Base-by-base conservation (phyloP, 768 basidiomycete species). In the Naganishia antarctica region DNA sequence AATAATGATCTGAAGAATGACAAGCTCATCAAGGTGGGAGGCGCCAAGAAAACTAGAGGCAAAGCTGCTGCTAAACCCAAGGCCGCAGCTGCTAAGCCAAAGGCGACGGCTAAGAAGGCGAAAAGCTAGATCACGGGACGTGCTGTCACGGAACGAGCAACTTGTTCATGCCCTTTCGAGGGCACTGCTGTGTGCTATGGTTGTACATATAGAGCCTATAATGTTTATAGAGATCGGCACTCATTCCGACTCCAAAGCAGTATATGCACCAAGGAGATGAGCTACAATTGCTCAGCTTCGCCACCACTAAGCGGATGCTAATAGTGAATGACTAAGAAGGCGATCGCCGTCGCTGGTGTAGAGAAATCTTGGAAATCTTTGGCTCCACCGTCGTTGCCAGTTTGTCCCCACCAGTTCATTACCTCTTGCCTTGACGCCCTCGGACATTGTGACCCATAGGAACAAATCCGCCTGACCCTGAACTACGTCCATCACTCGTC, bases 1-100 rank as follows among this genome's bases (percentile, higher is more conserved):
- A n/a, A 21, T 16, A 57, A 57, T 34, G 53, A 57, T 62, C 74
- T 85, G 28, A 78, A 76, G 25, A 81, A 81, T 58, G 85, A 87
- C 70, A 84, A 83, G 61, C 78, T 87, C 25, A 84, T 87, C 69
- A 84, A 85, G 71, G 79, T 81, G 48, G 76, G 83, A 34, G 61
- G 51, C 4, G 61, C 61, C n/a, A 75, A 75, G 64, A 68, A 70
- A 11, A 73, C 51, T 60, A 80, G 76, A 68, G 80, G 79, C 41
- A 77, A 71, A 57, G 60, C 66, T 41, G 63, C 66, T 3, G 69
- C 60, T 15, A 71, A 68, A 45, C 60, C 63, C 12, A 72, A 71
- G 43, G 66, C 58, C 26, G 28, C 46, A 3, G 21, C 43, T 18
- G 26, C 59, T 1, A 62, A 28, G 44, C 13, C 61, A 4, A 62